phyloP scores from a whole-genome alignment of 2,329 filamentous ascomycete genomes.

The Sclerotiophoma versabilis region DNA sequence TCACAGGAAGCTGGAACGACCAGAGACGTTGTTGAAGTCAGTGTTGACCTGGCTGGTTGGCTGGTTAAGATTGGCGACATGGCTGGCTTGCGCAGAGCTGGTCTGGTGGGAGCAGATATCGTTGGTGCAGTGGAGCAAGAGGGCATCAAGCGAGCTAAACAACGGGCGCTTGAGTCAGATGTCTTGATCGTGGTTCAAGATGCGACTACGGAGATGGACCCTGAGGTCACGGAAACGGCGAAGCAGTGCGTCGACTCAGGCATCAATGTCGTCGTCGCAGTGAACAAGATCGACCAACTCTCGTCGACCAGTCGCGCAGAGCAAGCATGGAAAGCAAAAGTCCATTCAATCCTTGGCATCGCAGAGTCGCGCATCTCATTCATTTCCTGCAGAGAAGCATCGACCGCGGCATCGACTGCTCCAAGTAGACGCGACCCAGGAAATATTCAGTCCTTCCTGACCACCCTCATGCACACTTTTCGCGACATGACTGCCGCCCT shows the following conservation, averaged over 20 bases:
- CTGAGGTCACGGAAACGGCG: conserved; percentile 64
- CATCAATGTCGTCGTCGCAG: conserved; percentile 63
- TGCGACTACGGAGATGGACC: conserved; percentile 74
- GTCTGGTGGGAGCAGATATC: conserved; percentile 33
- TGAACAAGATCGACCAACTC: conserved; percentile 68
- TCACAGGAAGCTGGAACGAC: conserved; percentile 93
- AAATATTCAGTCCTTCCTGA: conserved; percentile 72
- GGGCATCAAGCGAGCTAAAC: conserved; percentile 85
- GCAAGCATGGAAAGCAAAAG: conserved; percentile 29
- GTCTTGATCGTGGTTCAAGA: conserved; percentile 75
- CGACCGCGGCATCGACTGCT: background rate
- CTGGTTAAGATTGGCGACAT: conserved; percentile 96
- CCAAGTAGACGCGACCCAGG: conserved; percentile 59
- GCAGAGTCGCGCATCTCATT: conserved; percentile 59
- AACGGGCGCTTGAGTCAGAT: conserved; percentile 82
- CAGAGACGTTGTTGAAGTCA: conserved; percentile 89
- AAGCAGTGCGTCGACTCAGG: conserved; percentile 57
- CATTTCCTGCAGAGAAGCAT: conserved; percentile 75
- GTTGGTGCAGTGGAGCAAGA: conserved; percentile 85
- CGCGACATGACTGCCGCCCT: conserved; percentile 68
- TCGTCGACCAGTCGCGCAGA: conserved; percentile 37
- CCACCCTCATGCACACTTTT: conserved; percentile 73
- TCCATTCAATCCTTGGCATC: conserved; percentile 33
- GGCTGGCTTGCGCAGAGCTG: conserved; percentile 75
- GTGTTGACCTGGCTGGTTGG: conserved; percentile 87